Conservation (phyloP, 2,329 filamentous ascomycete species). For the Apiospora marii region DNA sequence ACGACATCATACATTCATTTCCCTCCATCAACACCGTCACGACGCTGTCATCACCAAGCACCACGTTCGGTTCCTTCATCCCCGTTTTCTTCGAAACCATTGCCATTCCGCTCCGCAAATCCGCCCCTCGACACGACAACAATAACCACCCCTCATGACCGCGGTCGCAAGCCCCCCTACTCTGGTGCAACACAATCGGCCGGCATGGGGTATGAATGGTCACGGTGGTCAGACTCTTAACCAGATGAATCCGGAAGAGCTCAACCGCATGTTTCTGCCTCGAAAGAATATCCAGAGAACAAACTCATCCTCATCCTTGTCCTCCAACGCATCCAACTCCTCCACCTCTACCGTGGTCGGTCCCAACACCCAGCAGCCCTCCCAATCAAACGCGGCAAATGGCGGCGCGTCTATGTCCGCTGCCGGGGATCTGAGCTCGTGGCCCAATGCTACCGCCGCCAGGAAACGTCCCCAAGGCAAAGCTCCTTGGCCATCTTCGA, state of each 20-base stretch:
- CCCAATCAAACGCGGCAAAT: slow-evolving; percentile 38
- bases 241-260: slow-evolving; percentile 84
- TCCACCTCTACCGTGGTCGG: slow-evolving; percentile 65
- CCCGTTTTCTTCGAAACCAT: slow-evolving; percentile 10
- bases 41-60: slow-evolving; percentile 31
- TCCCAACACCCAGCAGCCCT: slow-evolving; percentile 13
- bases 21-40: slow-evolving; percentile 28
- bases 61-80: neutral
- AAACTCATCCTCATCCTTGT: slow-evolving; percentile 90
- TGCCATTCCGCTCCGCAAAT: neutral
- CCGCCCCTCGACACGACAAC: slow-evolving; percentile 28
- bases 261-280: slow-evolving; percentile 86
- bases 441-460: slow-evolving; percentile 54
- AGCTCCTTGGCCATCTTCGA: slow-evolving; percentile 57
- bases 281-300: slow-evolving; percentile 86
- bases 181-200: slow-evolving; percentile 69
- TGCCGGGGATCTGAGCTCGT: slow-evolving; percentile 58
- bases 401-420: slow-evolving; percentile 64
- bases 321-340: slow-evolving; percentile 66
- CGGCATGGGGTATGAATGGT: slow-evolving; percentile 71
- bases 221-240: slow-evolving; percentile 53
- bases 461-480: slow-evolving; percentile 62
- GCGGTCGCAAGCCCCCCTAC: slow-evolving; percentile 71
- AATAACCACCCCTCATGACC: slow-evolving; percentile 60
- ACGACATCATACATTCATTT: slow-evolving; percentile 21